These are phyloP conservation scores for Gracilaria caudata DNA, from an alignment of 23 red algal genomes.

Conservation along the genomic window DNA sequence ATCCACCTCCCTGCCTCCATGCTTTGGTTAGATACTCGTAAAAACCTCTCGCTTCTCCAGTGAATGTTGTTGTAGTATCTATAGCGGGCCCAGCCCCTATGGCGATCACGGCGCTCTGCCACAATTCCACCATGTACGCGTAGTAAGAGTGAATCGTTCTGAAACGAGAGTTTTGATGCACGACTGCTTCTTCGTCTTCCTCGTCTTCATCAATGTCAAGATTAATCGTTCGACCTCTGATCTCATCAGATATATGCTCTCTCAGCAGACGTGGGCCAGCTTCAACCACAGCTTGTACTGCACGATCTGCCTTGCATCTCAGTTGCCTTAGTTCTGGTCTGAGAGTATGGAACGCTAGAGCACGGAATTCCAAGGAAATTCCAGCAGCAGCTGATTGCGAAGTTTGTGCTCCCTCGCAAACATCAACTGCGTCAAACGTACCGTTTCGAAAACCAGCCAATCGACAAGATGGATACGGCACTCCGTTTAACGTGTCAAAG, in stretches of 20 bases:
- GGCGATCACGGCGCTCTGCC: conserved; percentile 34
- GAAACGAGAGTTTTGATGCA: not conserved
- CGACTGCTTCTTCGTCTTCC: not conserved
- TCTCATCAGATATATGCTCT: conserved; percentile 45
- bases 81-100: conserved; percentile 45
- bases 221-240: not conserved
- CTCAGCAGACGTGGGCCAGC: conserved; percentile 38
- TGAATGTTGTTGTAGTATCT: conserved; percentile 40
- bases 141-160: conserved; percentile 52
- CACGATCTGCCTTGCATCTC: conserved; percentile 58
- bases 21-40: conserved; percentile 78
- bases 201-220: conserved; percentile 27
- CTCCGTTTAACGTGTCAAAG: conserved; percentile 52
- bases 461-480: conserved; percentile 37
- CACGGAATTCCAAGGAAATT: conserved; percentile 47
- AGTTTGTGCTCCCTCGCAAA: conserved; percentile 12
- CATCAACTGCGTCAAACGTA: conserved; percentile 14
- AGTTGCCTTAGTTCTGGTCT: conserved; percentile 16
- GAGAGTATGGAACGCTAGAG: conserved; percentile 38
- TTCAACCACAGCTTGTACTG: conserved; percentile 51
- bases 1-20: conserved; percentile 71
- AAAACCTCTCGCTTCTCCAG: conserved; percentile 48
- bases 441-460: conserved; percentile 9
- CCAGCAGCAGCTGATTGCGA: conserved; percentile 30
- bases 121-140: conserved; percentile 63